Base-by-base conservation (phyloP, 31 red algal species). In the Odonthalia washingtoniensis region DNA sequence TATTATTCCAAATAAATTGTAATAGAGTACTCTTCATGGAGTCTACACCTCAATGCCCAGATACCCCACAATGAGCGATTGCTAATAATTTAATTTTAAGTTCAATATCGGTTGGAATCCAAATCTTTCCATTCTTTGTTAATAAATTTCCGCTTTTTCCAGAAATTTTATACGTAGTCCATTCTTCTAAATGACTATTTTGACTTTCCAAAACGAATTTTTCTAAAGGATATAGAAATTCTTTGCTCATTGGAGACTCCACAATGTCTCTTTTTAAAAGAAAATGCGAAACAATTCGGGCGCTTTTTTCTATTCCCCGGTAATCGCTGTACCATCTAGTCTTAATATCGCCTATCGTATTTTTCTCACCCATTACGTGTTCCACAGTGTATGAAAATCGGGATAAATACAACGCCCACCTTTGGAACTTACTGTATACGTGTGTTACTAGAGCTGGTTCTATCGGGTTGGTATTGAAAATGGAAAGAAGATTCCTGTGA, bases 401-500 rank as follows among this genome's bases (percentile, higher is more conserved):
- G 0, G 83, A 86, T 1, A 86, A 30, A 39, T 72, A 75, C 1
- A 75, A 4, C 21, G 83, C 83, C 83, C 70, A 86, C 14, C 68
- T 65, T 26, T 75, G 70, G 0, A 73, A 0, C 39, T 86, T 86
- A 3, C 49, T 26, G 1, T 45, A 37, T 21, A 83, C 57, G 39
- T 83, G 80, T 36, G 31, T 28, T 3, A 49, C 80, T 6, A 69
- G 65, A 1, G 64, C 0, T 1, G 38, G 64, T 42, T 28, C 31
- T 1, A 69, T 32, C 66, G 67, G 49, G 60, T 3, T 0, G 64
- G 38, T 5, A 46, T 27, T 34, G 68, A 86, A 75, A 37, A 73
- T 31, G 67, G 63, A 86, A 4, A 86, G 32, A 21, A 86, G 2
- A 46, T 86, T 86, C 26, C 83, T 37, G 18, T 86, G 69, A 49